Evolutionary conservation across 768 basidiomycete species (phyloP).

Genomic region (Fomitopsis pulvina): DNA sequence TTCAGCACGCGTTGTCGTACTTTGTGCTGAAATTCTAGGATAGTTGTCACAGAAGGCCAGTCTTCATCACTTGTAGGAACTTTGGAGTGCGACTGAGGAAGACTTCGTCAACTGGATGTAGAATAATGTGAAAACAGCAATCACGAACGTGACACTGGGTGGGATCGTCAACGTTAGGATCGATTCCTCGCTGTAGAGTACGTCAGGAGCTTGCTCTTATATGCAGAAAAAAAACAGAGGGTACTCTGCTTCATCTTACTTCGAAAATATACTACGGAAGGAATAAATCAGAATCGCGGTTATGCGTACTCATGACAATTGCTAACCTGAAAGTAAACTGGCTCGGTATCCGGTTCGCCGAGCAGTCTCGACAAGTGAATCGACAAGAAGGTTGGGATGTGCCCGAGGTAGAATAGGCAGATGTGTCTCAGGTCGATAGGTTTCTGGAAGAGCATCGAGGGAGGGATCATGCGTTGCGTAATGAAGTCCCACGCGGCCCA

Average conservation of each 20-base stretch:
- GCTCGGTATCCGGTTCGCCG: constrained; percentile 76
- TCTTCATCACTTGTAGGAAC: constrained; percentile 77
- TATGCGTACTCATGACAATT: constrained; percentile 5
- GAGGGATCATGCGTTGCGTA: constrained; percentile 80
- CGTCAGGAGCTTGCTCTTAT: constrained; percentile 4
- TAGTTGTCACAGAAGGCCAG: constrained; percentile 73
- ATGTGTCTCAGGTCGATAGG: constrained; percentile 94
- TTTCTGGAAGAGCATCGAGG: constrained; percentile 79
- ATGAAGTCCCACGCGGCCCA: constrained; percentile 91
- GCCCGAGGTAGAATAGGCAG: constrained; percentile 94
- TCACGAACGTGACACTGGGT: constrained; percentile 70
- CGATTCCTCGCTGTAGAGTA: constrained; percentile 77
- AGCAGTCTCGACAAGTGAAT: constrained; percentile 79
- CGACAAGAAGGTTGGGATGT: constrained; percentile 89
- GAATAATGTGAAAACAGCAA: not conserved
- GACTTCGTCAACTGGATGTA: not conserved
- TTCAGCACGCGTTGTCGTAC: constrained; percentile 67
- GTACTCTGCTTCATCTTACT: constrained; percentile 27
- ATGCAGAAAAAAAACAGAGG: not conserved
- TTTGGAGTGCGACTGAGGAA: constrained; percentile 70
- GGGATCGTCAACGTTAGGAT: constrained; percentile 91
- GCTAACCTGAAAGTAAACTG: constrained; percentile 67
- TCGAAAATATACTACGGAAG: constrained; percentile 63
- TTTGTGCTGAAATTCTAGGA: constrained; percentile 72
- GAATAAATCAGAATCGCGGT: not conserved